These are phyloP conservation scores for Candida corydali DNA, from an alignment of 805 yeast genomes.

Conservation along the genomic window DNA sequence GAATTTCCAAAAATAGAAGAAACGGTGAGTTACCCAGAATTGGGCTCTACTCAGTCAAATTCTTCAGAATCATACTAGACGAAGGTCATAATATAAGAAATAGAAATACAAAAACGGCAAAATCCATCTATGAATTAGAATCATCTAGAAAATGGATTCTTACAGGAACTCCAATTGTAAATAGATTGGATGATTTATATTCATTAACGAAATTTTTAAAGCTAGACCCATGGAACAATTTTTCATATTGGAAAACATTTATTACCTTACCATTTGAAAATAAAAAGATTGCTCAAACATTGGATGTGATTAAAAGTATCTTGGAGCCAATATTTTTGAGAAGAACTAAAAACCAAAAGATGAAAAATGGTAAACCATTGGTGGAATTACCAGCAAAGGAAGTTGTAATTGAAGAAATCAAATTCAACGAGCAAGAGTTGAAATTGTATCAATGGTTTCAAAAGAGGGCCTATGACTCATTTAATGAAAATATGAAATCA, in stretches of 20 bases:
- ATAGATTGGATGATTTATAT: constrained; percentile 80
- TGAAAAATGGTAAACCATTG: constrained; percentile 61
- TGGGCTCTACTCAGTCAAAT: constrained; percentile 70
- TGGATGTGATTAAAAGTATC: constrained; percentile 80
- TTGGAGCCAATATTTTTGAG: constrained; percentile 79
- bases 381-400: constrained; percentile 77
- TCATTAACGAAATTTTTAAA: constrained; percentile 70
- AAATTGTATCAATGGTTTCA: constrained; percentile 66
- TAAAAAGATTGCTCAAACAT: constrained; percentile 63
- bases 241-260: constrained; percentile 83
- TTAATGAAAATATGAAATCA: constrained; percentile 51
- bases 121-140: constrained; percentile 63
- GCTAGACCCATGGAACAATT: constrained; percentile 87
- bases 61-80: constrained; percentile 74
- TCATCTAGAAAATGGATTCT: constrained; percentile 76
- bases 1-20: constrained; percentile 30
- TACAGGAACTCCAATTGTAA: constrained; percentile 92
- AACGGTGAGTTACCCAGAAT: constrained; percentile 21
- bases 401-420: constrained; percentile 62
- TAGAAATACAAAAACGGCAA: constrained; percentile 71
- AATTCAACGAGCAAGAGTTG: constrained; percentile 63
- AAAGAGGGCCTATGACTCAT: constrained; percentile 59
- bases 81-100: constrained; percentile 91
- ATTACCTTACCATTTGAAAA: constrained; percentile 80
- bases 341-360: constrained; percentile 79